Conservation (phyloP, 805 yeast species). For the Ogataea henricii region DNA sequence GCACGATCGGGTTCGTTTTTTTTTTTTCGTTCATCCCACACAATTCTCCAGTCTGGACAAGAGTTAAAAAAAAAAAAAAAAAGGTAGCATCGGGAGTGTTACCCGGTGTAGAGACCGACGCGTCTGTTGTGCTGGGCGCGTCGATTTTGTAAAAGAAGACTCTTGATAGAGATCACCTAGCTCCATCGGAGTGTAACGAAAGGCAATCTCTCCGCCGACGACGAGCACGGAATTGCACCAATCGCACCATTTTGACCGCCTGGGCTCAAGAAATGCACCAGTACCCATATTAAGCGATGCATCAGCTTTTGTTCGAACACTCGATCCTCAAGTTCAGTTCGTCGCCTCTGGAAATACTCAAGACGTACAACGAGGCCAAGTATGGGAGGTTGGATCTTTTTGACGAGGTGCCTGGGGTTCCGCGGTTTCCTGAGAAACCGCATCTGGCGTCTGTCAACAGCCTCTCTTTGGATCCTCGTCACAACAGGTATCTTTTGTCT, state of each 20-base stretch:
- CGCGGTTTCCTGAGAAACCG: conserved; percentile 45
- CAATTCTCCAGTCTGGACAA: not conserved
- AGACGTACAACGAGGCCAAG: conserved; percentile 29
- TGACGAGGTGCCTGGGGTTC: conserved; percentile 18
- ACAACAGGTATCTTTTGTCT: conserved; percentile 53
- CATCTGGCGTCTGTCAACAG: conserved; percentile 60
- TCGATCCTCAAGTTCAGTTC: conserved; percentile 11
- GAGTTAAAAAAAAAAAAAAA: not conserved
- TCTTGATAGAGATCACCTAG: not conserved
- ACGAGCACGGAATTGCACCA: too few relatives aligned
- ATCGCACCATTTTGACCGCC: too few relatives aligned
- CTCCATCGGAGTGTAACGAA: too few relatives aligned
- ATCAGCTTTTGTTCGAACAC: conserved; percentile 28
- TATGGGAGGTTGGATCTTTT: conserved; percentile 25
- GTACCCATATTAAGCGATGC: too few relatives aligned
- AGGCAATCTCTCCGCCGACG: too few relatives aligned
- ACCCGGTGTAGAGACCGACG: conserved; percentile 1
- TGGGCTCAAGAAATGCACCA: too few relatives aligned
- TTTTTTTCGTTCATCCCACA: not conserved
- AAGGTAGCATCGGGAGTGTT: not conserved
- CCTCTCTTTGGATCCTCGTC: conserved; percentile 53
- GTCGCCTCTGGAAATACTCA: conserved; percentile 22
- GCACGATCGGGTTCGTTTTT: not conserved
- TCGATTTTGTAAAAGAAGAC: not conserved
- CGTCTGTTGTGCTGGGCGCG: not conserved